phyloP scores from a whole-genome alignment of 768 basidiomycete genomes.

The Psilocybe cubensis region DNA sequence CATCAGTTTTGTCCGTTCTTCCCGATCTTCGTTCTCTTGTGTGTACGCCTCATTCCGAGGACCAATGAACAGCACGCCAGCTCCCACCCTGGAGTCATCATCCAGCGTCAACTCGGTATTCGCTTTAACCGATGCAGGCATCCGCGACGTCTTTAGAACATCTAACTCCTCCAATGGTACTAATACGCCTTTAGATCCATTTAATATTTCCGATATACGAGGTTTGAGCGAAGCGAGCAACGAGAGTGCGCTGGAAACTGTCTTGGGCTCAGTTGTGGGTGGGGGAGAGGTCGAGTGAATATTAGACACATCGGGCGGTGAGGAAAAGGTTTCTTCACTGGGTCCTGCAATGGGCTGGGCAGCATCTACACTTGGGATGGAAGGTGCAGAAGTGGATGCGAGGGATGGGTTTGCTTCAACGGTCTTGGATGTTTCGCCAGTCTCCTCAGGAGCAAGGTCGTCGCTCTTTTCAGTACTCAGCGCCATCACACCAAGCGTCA shows the following conservation, averaged over 20 bases:
- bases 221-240: conserved; percentile 47
- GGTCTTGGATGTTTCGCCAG: no score
- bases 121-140: background rate
- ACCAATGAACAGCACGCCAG: conserved; percentile 25
- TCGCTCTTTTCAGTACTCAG: conserved; percentile 36
- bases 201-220: conserved; percentile 44
- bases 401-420: no score
- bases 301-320: background rate
- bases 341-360: background rate
- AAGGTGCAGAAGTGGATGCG: background rate
- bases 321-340: background rate
- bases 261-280: conserved; percentile 16
- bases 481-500: conserved; percentile 78
- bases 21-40: background rate
- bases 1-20: conserved; percentile 22
- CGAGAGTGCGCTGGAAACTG: conserved; percentile 43
- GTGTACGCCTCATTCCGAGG: conserved; percentile 1
- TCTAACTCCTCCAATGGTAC: conserved; percentile 51
- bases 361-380: no score
- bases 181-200: conserved; percentile 22
- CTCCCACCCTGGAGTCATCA: conserved; percentile 17
- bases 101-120: background rate
- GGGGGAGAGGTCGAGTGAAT: background rate
- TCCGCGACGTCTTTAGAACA: conserved; percentile 23
- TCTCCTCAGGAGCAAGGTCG: no score